Conservation (phyloP, 768 basidiomycete species). For the Cystobasidium tubakii region DNA sequence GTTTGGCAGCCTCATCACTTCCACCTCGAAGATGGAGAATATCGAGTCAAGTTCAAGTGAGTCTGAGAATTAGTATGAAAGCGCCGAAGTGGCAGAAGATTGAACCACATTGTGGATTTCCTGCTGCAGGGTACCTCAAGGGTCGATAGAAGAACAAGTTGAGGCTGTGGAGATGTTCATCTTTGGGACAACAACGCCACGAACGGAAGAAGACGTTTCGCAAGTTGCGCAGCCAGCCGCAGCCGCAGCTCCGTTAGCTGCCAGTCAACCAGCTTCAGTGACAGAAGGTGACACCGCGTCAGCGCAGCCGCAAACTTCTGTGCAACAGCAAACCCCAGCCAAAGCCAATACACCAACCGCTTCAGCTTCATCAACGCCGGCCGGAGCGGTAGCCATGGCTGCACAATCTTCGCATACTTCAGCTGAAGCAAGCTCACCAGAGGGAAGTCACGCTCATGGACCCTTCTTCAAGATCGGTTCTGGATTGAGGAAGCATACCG, state of each 20-base stretch:
- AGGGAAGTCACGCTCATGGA: conserved; percentile 10
- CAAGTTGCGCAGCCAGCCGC: background rate
- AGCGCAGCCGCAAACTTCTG: background rate
- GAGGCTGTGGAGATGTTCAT: conserved; percentile 22
- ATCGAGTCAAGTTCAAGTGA: conserved; percentile 72
- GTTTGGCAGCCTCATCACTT: conserved; percentile 75
- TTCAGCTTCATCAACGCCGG: background rate
- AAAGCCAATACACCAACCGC: background rate
- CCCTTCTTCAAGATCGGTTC: conserved; percentile 15
- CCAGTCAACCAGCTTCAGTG: background rate
- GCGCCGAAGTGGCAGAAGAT: background rate
- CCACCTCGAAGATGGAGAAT: conserved; percentile 66
- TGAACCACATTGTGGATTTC: too few species aligned
- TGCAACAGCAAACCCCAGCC: background rate
- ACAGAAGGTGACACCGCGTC: background rate
- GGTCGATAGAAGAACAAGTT: conserved; percentile 10
- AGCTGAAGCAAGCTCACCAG: conserved; percentile 24
- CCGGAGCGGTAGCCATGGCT: background rate
- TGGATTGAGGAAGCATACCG: conserved; percentile 2
- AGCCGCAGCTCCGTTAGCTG: background rate
- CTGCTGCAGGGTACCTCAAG: conserved; percentile 9
- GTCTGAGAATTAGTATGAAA: conserved; percentile 46
- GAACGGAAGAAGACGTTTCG: background rate
- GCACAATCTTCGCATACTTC: conserved; percentile 6
- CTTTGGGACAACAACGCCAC: conserved; percentile 11